Evolutionary conservation across 495 filamentous ascomycete species (phyloP), one percentile per base, ranked within the genome.

Genomic region (Penicillium taxi): DNA sequence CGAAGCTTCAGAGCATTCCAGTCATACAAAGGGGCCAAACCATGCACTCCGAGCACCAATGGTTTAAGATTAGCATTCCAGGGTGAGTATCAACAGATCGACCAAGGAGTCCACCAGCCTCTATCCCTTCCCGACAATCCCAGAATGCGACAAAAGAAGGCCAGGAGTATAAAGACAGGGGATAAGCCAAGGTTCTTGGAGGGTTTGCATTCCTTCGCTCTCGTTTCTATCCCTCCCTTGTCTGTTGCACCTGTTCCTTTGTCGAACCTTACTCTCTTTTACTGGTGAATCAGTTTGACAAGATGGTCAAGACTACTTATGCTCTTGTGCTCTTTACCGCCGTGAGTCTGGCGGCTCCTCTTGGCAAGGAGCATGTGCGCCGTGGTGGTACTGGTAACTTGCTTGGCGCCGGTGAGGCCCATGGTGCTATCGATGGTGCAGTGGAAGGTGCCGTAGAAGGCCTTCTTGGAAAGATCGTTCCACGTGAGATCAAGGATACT

Each of bases 251-350:
- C 29, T 34, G 22, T 18, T 38, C 24, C 23, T 13, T 34, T 17
- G 52, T 53, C 50, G 53, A 35, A 32, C 53, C 34, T 40, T 47
- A 41, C 48, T 43, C 32, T 53, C 49, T 2, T 47, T 53, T 20
- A 24, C 4, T 12, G 15, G 19, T 28, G 18, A 41, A 11, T 31
- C 26, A 28, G 7, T 14, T 4, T n/a, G 15, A 34, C 46, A 56
- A 28, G 2, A 53, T 56, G 53, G 53, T 56, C 7, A 56, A 56
- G 44, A 41, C 50, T 25, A 50, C 44, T 22, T 50, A 53, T 20
- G 50, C 46, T 6, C 40, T 56, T 4, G 48, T 50, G 23, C 44
- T 56, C 16, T 52, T 53, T 35, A 47, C 41, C 8, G 53, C 53
- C 13, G 23, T 50, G 41, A 50, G 50, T 31, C 13, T 56, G 28